Evolutionary conservation across 2,329 filamentous ascomycete genomes (phyloP), one percentile per base, ranked within the genome.

Genomic region (Ambrosiella xylebori): DNA sequence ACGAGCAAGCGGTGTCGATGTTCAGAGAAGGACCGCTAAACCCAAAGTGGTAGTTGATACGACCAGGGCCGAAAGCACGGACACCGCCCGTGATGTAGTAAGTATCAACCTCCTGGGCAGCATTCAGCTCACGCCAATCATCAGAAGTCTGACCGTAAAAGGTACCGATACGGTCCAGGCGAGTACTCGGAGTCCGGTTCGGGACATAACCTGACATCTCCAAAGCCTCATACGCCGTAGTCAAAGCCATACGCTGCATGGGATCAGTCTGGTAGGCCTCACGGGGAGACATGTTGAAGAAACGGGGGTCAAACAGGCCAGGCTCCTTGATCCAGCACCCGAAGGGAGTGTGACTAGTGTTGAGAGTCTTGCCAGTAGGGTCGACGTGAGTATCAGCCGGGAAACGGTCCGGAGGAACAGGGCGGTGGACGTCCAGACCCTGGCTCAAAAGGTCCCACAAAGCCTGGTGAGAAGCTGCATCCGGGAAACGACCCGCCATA

Each of bases 221-320:
- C 44, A 93, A 73, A 0, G 87, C 86, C 64, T 91, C 87, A 63
- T 90, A 91, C 0, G 85, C 82, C 0, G 85, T 88, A 8, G 83
- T 77, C 0, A 93, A 71, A 1, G 83, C 82, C 17, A 90, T 73
- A 61, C 87, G 76, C 65, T 88, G 85, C 70, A 84, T 84, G 0
- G 87, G 87, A 66, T 91, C 86, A 0, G 80, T 85, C 63, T 87
- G 82, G 52, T 78, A 76, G 9, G 86, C 86, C 68, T 91, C 86
- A 61, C 83, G 78, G 1, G 86, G 85, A 40, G 85, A 89, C 76
- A 91, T 89, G 68, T 87, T 87, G 76, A 91, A 91, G 72, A 91
- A 89, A 0, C 79, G 74, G 1, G 84, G 79, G 64, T 91, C 86
- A 63, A 91, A 90, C 9, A 84, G 71, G 51, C 83, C 84, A 0